Base-by-base conservation (phyloP, 2,329 filamentous ascomycete species). In the Aspergillus clavatus region DNA sequence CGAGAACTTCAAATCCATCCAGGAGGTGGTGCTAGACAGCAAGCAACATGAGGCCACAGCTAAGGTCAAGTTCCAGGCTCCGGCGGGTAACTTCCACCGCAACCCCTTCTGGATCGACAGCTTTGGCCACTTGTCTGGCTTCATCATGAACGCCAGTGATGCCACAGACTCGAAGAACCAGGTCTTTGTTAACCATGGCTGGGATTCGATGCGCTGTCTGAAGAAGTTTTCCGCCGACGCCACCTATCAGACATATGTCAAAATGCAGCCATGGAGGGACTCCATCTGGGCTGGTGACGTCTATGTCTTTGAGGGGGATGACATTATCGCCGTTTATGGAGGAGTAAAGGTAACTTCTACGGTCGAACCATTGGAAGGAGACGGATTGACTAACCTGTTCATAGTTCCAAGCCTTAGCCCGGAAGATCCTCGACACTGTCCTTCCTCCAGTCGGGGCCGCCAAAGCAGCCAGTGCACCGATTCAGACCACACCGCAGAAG, bases 101-200 rank as follows among this genome's bases (percentile, higher is more conserved):
- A 73, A 78, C 16, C 78, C 78, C 24, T 80, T 78, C 70, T 79
- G 77, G 75, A 78, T 81, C 46, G 78, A 81, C 57, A 76, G 74
- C 49, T 67, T 79, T 49, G 74, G 72, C 47, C 78, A 81, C 59
- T 69, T 80, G 50, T 77, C 77, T 31, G 78, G 78, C 16, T 81
- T 81, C 62, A 79, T 80, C 41, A 77, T 80, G 66, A 81, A 81
- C 49, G 77, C 76, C 14, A 79, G 74, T 31, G 78, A 81, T 51
- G 67, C 78, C 6, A 71, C 79, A 21, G 78, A 81, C 55, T 80
- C 77, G 0, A 77, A 78, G 55, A 76, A 77, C 53, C 75, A 76
- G 41, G 78, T 81, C 47, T 82, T 79, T 62, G 78, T 82, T 51
- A 81, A 79, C 26, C 79, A 82, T 55, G 79, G 79, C 28, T 82